A percentile compares a stretch with the other conserved stretches of the same genome.
Evolutionary conservation across 2,329 filamentous ascomycete genomes (phyloP).

Genomic region (Paecilomyces sp.): DNA sequence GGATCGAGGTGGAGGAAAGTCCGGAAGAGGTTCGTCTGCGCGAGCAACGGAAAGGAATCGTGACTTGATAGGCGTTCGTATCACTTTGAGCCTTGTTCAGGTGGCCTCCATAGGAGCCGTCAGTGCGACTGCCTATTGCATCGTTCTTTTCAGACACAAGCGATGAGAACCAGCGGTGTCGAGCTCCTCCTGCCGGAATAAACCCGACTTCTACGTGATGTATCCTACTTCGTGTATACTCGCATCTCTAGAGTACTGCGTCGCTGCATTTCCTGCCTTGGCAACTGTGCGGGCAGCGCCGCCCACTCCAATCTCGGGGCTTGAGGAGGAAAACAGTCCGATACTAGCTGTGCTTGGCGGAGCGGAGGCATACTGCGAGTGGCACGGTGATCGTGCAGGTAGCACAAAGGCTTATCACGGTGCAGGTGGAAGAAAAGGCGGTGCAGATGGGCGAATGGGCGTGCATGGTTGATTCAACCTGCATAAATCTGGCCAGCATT

Average conservation of each 20-base stretch:
- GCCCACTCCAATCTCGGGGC: neutral
- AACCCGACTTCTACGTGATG: neutral
- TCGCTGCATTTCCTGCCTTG: neutral
- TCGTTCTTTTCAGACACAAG: neutral
- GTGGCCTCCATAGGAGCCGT: neutral
- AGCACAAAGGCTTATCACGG: neutral
- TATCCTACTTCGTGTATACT: neutral
- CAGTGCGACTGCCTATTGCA: neutral
- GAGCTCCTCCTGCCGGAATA: neutral
- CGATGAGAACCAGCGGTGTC: neutral
- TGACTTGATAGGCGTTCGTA: neutral
- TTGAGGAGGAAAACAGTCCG: neutral
- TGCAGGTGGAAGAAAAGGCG: neutral
- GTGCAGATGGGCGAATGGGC: neutral
- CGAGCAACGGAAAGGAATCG: slow-evolving; percentile 6
- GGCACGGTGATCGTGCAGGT: neutral
- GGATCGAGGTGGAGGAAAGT: slow-evolving; percentile 76
- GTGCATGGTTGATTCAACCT: neutral
- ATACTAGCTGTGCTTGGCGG: neutral
- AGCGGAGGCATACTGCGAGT: neutral
- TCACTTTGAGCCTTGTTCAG: neutral
- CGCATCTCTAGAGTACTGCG: neutral
- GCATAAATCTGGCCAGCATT: neutral
- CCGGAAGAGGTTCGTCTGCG: slow-evolving; percentile 5
- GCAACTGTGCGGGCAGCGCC: neutral